These are phyloP conservation scores for Catunica adiposa DNA, from an alignment of 2,329 filamentous ascomycete genomes.

Conservation along the genomic window DNA sequence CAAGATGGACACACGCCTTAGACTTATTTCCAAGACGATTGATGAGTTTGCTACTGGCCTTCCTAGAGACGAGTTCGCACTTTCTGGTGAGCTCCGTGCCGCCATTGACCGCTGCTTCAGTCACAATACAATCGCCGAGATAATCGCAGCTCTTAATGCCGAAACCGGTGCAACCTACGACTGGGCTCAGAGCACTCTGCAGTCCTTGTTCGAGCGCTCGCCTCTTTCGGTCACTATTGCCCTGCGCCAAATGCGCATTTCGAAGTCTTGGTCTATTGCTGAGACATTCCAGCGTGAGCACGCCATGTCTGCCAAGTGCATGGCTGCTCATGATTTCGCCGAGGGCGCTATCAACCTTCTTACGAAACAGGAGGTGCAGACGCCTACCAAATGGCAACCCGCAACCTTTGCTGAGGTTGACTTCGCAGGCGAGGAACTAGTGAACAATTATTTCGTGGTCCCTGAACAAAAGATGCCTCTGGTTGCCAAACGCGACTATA, in stretches of 20 bases:
- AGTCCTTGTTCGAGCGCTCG: constrained; percentile 60
- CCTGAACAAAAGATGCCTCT: constrained; percentile 35
- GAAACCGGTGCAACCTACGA: constrained; percentile 35
- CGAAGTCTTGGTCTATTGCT: constrained; percentile 59
- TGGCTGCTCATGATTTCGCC: constrained; percentile 78
- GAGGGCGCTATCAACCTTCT: constrained; percentile 78
- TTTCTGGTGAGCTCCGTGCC: constrained; percentile 52
- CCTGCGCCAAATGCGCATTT: constrained; percentile 65
- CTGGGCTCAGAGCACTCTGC: constrained; percentile 67
- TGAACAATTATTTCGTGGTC: constrained; percentile 52
- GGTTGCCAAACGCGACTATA: constrained; percentile 46
- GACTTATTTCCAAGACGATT: constrained; percentile 69
- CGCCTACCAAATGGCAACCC: constrained; percentile 46
- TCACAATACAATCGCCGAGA: constrained; percentile 48
- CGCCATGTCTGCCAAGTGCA: constrained; percentile 71
- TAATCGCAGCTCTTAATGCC: constrained; percentile 48
- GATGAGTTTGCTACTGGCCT: constrained; percentile 82
- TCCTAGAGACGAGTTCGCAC: constrained; percentile 50
- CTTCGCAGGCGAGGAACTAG: constrained; percentile 25
- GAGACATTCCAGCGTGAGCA: constrained; percentile 78
- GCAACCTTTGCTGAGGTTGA: constrained; percentile 51
- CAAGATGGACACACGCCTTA: constrained; percentile 41
- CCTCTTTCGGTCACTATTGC: constrained; percentile 78
- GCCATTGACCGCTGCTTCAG: constrained; percentile 76
- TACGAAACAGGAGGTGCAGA: constrained; percentile 30